Evolutionary conservation across 2,329 filamentous ascomycete species (phyloP).

Genomic region (Thielaviopsis ethacetica): DNA sequence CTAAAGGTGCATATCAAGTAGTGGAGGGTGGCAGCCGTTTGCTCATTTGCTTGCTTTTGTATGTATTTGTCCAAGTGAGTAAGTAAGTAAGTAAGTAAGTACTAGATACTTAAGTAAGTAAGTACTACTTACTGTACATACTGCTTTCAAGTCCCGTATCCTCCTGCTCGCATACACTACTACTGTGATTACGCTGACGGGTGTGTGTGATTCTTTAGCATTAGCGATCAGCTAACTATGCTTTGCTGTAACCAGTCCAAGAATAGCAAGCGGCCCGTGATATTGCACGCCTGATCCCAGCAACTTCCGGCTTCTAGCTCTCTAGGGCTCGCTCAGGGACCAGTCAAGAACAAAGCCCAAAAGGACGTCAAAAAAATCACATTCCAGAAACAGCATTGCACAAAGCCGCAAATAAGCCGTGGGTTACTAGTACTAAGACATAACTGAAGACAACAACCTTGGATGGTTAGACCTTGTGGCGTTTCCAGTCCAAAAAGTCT

Average conservation of each 20-base stretch:
- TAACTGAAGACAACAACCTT: neutral
- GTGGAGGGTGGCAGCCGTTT: neutral
- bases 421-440: neutral
- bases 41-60: neutral
- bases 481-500: neutral
- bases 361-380: neutral
- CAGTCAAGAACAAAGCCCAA: neutral
- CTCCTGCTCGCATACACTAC: neutral
- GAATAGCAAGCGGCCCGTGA: neutral
- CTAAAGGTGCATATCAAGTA: neutral
- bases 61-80: neutral
- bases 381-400: neutral
- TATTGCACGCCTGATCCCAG: neutral
- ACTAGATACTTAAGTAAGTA: neutral
- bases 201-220: too few relatives aligned
- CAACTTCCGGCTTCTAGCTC: neutral
- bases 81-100: neutral
- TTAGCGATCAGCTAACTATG: neutral
- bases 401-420: neutral
- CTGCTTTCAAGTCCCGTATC: neutral
- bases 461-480: neutral
- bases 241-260: neutral
- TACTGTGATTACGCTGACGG: neutral
- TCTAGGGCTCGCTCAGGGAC: neutral
- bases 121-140: too few relatives aligned